phyloP scores from a whole-genome alignment of 2,329 filamentous ascomycete genomes.

The Furcasterigmium furcatum region DNA sequence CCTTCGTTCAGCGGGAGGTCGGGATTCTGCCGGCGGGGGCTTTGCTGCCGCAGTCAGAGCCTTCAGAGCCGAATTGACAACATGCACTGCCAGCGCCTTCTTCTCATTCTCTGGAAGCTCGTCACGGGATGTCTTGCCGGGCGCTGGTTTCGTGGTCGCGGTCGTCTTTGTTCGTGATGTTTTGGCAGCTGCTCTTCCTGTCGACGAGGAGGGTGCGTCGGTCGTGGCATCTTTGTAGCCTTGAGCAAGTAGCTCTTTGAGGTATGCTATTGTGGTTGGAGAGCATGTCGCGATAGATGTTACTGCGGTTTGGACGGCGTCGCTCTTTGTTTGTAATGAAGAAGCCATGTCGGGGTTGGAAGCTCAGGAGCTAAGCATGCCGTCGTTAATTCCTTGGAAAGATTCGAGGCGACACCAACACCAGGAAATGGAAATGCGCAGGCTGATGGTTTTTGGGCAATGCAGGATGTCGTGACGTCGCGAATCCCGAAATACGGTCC shows the following conservation, averaged over 20 bases:
- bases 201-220: not conserved
- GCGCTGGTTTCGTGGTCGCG: conserved; percentile 13
- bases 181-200: conserved; percentile 11
- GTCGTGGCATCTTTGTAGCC: conserved; percentile 19
- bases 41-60: conserved; percentile 66
- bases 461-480: not conserved
- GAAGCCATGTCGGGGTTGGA: conserved; percentile 31
- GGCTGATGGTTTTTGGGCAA: not conserved
- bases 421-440: not conserved
- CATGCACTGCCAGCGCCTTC: conserved; percentile 66
- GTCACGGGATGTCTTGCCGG: conserved; percentile 27
- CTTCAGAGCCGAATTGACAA: conserved; percentile 70
- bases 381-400: conserved; percentile 17
- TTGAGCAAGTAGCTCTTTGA: conserved; percentile 42
- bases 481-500: too few relatives aligned
- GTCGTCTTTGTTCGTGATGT: conserved; percentile 22
- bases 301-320: conserved; percentile 52
- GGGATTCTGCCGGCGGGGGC: conserved; percentile 17
- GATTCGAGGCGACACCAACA: not conserved
- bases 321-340: conserved; percentile 33
- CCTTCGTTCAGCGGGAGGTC: conserved; percentile 20
- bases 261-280: conserved; percentile 39
- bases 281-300: conserved; percentile 52
- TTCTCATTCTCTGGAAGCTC: conserved; percentile 55
- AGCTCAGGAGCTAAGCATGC: conserved; percentile 23